These are phyloP conservation scores for Volvox reticuliferus DNA, from an alignment of 139 green algal species.

Conservation along the genomic window DNA sequence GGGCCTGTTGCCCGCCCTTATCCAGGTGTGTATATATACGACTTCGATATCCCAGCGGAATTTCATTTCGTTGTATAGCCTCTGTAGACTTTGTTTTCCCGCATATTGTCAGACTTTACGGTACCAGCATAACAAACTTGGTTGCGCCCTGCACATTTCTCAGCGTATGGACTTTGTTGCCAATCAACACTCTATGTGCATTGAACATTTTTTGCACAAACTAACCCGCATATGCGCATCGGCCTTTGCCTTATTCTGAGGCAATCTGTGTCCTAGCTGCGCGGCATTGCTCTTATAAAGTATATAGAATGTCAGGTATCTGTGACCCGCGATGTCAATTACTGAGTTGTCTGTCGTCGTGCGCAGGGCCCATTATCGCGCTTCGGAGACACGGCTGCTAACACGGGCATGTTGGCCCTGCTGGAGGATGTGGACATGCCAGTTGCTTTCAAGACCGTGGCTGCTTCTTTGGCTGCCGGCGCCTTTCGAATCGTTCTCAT, in stretches of 20 bases:
- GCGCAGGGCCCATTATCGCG: conserved; percentile 85
- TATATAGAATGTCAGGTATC: too few relatives aligned
- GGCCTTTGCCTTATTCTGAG: not conserved
- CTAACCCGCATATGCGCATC: too few relatives aligned
- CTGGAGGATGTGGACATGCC: conserved; percentile 80
- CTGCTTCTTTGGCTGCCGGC: conserved; percentile 77
- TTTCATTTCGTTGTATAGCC: too few relatives aligned
- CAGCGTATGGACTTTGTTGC: too few relatives aligned
- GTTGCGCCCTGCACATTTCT: too few relatives aligned
- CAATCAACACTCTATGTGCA: not conserved
- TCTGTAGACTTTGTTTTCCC: too few relatives aligned
- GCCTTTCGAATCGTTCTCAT: conserved; percentile 92
- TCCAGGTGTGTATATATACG: conserved; percentile 66
- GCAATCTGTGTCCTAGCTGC: too few relatives aligned
- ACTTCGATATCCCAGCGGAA: too few relatives aligned
- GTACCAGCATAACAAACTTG: too few relatives aligned
- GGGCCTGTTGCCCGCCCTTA: conserved; percentile 85
- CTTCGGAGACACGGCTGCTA: conserved; percentile 96
- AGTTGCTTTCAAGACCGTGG: conserved; percentile 76
- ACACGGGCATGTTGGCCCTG: conserved; percentile 88
- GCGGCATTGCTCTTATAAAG: too few relatives aligned
- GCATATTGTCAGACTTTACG: too few relatives aligned
- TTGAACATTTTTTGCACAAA: not conserved
- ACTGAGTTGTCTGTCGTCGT: not conserved
- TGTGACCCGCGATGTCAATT: too few relatives aligned